Base-by-base conservation (phyloP, 169 alveolate genomes). In the Eimeria falciformis region DNA sequence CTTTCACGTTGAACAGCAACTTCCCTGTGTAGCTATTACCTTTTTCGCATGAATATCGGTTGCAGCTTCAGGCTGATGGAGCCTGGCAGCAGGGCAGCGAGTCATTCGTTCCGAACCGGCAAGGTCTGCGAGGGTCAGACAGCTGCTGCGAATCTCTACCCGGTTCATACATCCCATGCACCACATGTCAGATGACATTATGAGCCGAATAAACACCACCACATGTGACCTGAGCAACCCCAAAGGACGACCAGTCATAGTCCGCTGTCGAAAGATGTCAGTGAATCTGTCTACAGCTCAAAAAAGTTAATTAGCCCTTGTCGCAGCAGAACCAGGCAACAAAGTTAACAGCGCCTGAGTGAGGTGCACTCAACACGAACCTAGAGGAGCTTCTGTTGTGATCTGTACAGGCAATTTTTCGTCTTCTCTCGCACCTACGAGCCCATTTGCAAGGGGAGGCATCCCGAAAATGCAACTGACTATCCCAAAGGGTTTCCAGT, bases 11-110 rank as follows among this genome's bases (percentile, higher is more conserved):
- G 40, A 33, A 33, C 40, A 33, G 40, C 40, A 33, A 33, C 40
- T 33, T 33, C 40, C 40, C 40, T 33, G 40, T 78, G 87, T 1
- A 27, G 33, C n/a, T 11, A 11, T 81, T 43, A 81, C 90, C 45
- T 81, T 81, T 27, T 81, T 81, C 3, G 75, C 53, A 58, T 55
- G 73, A 58, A 81, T 27, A 65, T 81, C 90, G n/a, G 90, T 56
- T 81, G 90, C 90, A 55, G 55, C 90, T 33, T 81, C 90, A n/a
- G 90, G 90, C 90, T 81, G 90, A 33, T 75, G 73, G 56, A 81
- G 90, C 77, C 73, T 27, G n/a, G 77, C 77, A 0, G 90, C 90
- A 33, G 90, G 90, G 90, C 90, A 81, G 55, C 90, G 90, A 6
- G 90, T 45, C 77, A 81, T 81, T 40, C 90, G 18, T 29, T 81